Evolutionary conservation across 495 filamentous ascomycete genomes (phyloP).

Genomic region (Podospora sp.): DNA sequence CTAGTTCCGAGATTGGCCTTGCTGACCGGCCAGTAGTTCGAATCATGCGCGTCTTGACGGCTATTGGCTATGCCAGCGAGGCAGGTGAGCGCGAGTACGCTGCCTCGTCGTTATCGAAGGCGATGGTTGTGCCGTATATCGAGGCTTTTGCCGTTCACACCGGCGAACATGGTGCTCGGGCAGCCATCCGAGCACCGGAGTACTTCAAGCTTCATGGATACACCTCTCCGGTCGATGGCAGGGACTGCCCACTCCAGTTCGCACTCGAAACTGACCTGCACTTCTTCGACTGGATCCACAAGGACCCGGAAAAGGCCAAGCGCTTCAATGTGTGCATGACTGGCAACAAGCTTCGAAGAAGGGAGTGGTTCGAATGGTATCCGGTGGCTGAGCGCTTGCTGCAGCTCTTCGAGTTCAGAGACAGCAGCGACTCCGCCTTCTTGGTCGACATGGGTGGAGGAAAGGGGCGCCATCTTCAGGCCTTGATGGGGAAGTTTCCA

Average conservation of each 20-base stretch:
- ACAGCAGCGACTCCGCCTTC: not conserved
- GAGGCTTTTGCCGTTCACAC: not conserved
- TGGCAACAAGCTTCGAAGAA: not conserved
- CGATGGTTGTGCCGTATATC: not conserved
- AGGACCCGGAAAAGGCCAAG: not conserved
- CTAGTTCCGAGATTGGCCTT: not conserved
- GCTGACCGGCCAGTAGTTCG: not conserved
- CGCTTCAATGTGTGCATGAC: slow-evolving; percentile 1
- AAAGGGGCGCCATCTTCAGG: slow-evolving; percentile 1
- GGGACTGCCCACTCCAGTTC: not conserved
- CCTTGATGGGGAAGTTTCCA: not conserved
- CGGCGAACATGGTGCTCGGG: not conserved
- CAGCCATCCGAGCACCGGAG: not conserved
- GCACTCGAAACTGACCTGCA: not conserved
- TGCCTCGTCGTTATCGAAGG: not conserved
- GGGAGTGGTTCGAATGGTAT: slow-evolving; percentile 3
- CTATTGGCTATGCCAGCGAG: not conserved
- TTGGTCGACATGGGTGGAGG: slow-evolving; percentile 6
- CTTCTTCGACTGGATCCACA: slow-evolving; percentile 3
- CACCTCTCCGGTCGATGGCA: not conserved
- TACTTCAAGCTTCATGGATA: not conserved
- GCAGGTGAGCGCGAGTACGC: not conserved
- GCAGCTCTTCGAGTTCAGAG: not conserved
- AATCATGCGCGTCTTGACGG: not conserved
- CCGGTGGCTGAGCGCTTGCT: not conserved